These are phyloP conservation scores for Cystobasidium sp. DNA, from an alignment of 1,284 basidiomycete species.

Conservation along the genomic window DNA sequence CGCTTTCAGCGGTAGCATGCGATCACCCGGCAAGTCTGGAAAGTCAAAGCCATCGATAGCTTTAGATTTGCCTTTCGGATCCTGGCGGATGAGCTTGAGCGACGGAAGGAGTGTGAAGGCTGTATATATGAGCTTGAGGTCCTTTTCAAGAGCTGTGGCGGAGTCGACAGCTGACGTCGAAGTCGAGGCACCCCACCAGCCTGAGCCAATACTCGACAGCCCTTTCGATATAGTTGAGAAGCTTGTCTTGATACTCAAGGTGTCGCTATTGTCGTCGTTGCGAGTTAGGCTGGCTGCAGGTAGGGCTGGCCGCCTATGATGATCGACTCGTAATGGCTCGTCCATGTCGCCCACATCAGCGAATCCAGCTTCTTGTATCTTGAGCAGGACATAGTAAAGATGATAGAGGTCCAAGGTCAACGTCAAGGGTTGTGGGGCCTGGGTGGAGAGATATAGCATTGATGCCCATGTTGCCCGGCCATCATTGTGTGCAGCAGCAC, in stretches of 20 bases:
- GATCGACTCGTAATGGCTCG: conserved; percentile 67
- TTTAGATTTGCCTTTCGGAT: conserved; percentile 65
- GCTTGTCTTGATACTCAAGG: conserved; percentile 28
- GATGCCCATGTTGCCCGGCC: conserved; percentile 64
- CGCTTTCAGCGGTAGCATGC: conserved; percentile 75
- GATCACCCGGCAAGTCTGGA: conserved; percentile 72
- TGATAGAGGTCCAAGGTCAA: conserved; percentile 77
- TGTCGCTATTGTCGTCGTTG: conserved; percentile 36
- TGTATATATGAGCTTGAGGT: conserved; percentile 83
- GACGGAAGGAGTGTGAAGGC: conserved; percentile 85
- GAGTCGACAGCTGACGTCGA: conserved; percentile 4
- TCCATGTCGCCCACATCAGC: conserved; percentile 76
- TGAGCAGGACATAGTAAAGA: conserved; percentile 83
- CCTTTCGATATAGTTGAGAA: conserved; percentile 67
- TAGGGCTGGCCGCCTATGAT: conserved; percentile 66
- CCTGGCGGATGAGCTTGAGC: conserved; percentile 57
- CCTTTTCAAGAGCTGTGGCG: conserved; percentile 63
- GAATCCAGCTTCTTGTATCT: conserved; percentile 76
- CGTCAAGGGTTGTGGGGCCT: conserved; percentile 58
- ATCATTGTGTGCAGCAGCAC: conserved; percentile 63
- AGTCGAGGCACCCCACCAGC: conserved; percentile 35
- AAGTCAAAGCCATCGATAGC: conserved; percentile 69
- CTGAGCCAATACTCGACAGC: conserved; percentile 60
- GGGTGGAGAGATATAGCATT: conserved; percentile 54
- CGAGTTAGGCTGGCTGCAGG: conserved; percentile 4